Conservation (phyloP, 192 early-diverging fungal species). For the Oehlia diaphana region DNA sequence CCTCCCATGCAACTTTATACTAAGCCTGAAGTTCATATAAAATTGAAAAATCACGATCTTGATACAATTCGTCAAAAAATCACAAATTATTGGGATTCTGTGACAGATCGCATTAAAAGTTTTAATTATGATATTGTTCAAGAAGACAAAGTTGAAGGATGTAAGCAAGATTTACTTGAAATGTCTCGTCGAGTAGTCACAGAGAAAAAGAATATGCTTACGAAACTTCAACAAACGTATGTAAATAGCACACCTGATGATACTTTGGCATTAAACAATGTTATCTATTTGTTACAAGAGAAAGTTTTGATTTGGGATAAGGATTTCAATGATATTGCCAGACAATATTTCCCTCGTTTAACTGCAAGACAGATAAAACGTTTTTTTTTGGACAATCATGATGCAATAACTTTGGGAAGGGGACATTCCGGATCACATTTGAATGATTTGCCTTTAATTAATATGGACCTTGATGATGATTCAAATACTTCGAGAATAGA, state of each 20-base stretch:
- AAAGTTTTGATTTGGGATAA: conserved; percentile 83
- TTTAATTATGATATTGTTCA: conserved; percentile 82
- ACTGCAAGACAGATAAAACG: conserved; percentile 63
- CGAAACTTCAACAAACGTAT: conserved; percentile 82
- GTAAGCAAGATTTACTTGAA: conserved; percentile 69
- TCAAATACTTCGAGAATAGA: conserved; percentile 26
- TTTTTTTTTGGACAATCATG: conserved; percentile 62
- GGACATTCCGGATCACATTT: conserved; percentile 43
- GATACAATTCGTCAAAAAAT: conserved; percentile 68
- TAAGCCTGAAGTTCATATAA: conserved; percentile 58
- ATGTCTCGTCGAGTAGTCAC: conserved; percentile 68
- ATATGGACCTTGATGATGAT: conserved; percentile 33
- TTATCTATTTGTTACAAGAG: conserved; percentile 72
- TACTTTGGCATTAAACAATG: conserved; percentile 77
- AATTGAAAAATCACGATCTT: conserved; percentile 76
- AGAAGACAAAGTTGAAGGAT: conserved; percentile 63
- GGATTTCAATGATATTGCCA: conserved; percentile 77
- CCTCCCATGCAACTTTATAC: conserved; percentile 70
- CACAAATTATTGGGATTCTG: conserved; percentile 83
- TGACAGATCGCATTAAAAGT: conserved; percentile 75
- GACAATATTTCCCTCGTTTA: conserved; percentile 70
- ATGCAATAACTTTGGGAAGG: conserved; percentile 39
- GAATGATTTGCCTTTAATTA: conserved; percentile 50
- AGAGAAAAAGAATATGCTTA: conserved; percentile 81
- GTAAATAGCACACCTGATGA: conserved; percentile 77